Evolutionary conservation across 805 yeast genomes (phyloP), one percentile per base, ranked within the genome.

Genomic region (Blastobotrys attinorum): DNA sequence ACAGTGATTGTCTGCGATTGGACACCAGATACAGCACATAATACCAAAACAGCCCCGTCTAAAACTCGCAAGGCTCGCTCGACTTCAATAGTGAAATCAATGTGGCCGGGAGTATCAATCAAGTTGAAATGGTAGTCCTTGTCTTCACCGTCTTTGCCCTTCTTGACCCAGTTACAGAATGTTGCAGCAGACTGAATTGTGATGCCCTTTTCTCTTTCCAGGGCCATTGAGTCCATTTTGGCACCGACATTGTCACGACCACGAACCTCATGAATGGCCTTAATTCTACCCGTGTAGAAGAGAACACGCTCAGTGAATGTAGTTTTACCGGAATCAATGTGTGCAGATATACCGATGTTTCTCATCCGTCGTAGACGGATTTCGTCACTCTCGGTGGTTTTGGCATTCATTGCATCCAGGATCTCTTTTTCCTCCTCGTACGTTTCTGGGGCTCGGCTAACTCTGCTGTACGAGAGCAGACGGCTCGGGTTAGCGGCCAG

Each of bases 101-200:
- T 92, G 65, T 92, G 98, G 33, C 98, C 98, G 2, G 98, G 98
- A 5, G 98, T 92, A 66, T 92, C 98, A 64, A 92, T 92, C 65
- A 92, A 73, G 64, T 92, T 92, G 71, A 89, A 88, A 63, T 87
- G 96, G 63, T 79, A 90, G 49, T 73, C 72, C 49, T 71, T 64
- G 37, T 69, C 63, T 44, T 76, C 81, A n/a, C 63, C 64, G 27
- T 51, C 47, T 32, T 54, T 56, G 11, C 49, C 52, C 37, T 54
- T 58, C 25, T 46, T 50, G 47, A 81, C 81, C 98, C 98, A 92
- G 40, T 94, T 81, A 71, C 97, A 90, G 70, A 85, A 92, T 1
- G 98, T 92, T 29, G 98, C 98, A 50, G 98, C 98, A 48, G 96
- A 87, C 68, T 92, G 98, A 62, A 92, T 92, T 41, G 98, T 92